These are phyloP conservation scores for Dissophora ornata DNA, from an alignment of 192 early-diverging fungal genomes.

Conservation along the genomic window DNA sequence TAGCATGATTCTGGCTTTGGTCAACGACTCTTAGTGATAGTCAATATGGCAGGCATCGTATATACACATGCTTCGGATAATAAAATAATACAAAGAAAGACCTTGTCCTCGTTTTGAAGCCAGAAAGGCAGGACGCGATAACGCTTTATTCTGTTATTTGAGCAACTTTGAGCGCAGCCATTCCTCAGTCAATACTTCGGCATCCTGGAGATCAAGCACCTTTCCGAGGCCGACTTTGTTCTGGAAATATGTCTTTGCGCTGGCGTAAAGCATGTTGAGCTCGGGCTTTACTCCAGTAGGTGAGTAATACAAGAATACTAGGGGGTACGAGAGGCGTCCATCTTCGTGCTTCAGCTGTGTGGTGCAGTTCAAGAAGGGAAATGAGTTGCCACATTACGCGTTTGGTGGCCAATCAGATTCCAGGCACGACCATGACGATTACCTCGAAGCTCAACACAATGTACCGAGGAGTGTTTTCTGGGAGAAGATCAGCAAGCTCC, in stretches of 20 bases:
- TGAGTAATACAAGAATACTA: constrained; percentile 77
- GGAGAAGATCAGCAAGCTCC: constrained; percentile 52
- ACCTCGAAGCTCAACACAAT: constrained; percentile 68
- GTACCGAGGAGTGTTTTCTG: constrained; percentile 75
- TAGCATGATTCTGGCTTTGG: constrained; percentile 53
- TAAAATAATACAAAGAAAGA: no score
- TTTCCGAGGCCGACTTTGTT: constrained; percentile 71
- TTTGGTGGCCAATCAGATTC: no score
- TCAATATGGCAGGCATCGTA: no score
- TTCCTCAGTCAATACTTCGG: constrained; percentile 72
- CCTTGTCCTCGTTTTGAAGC: no score
- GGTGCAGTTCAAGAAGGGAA: neutral
- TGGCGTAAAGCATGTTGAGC: constrained; percentile 71
- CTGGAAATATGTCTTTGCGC: constrained; percentile 72
- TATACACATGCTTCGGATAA: no score
- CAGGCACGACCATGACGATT: no score
- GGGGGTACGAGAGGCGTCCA: constrained; percentile 78
- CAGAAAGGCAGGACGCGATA: no score
- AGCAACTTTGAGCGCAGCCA: constrained; percentile 70
- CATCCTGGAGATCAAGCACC: constrained; percentile 78
- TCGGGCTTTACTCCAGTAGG: constrained; percentile 60
- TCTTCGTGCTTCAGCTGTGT: constrained; percentile 64
- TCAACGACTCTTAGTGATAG: constrained; percentile 49
- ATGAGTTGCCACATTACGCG: neutral
- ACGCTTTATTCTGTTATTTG: constrained; percentile 10